phyloP scores from a whole-genome alignment of 768 basidiomycete genomes.

The Xerocomus potaroensis region DNA sequence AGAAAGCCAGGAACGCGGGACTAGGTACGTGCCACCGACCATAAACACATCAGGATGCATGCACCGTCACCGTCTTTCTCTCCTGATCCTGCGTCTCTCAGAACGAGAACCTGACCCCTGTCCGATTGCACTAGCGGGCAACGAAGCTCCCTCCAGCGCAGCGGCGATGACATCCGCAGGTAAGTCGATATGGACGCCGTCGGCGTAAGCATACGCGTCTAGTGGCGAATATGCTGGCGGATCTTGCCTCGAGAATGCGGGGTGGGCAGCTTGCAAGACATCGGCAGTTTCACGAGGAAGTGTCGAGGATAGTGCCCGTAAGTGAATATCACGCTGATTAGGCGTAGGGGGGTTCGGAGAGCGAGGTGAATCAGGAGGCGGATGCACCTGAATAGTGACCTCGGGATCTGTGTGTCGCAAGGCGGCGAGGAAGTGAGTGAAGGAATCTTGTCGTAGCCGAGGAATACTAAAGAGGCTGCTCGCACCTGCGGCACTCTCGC shows the following conservation, averaged over 20 bases:
- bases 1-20: background rate
- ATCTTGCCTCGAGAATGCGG: conserved; percentile 50
- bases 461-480: conserved; percentile 73
- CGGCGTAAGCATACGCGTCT: conserved; percentile 77
- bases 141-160: conserved; percentile 69
- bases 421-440: conserved; percentile 61
- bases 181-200: conserved; percentile 89
- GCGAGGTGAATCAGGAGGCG: conserved; percentile 74
- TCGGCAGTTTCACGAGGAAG: conserved; percentile 14
- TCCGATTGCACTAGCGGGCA: conserved; percentile 58
- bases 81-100: conserved; percentile 58
- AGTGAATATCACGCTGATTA: conserved; percentile 73
- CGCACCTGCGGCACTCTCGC: conserved; percentile 67
- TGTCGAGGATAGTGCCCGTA: conserved; percentile 49
- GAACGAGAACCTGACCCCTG: conserved; percentile 44
- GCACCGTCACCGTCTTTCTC: conserved; percentile 36
- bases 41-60: background rate
- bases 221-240: conserved; percentile 89
- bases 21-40: conserved; percentile 14
- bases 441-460: conserved; percentile 59
- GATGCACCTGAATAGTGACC: conserved; percentile 66
- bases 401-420: conserved; percentile 64
- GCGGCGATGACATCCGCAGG: conserved; percentile 91
- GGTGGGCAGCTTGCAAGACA: conserved; percentile 27
- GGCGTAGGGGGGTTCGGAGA: conserved; percentile 85